Evolutionary conservation across 1,139 yeast species (phyloP).

Genomic region (Geotrichum cucujoidarum): DNA sequence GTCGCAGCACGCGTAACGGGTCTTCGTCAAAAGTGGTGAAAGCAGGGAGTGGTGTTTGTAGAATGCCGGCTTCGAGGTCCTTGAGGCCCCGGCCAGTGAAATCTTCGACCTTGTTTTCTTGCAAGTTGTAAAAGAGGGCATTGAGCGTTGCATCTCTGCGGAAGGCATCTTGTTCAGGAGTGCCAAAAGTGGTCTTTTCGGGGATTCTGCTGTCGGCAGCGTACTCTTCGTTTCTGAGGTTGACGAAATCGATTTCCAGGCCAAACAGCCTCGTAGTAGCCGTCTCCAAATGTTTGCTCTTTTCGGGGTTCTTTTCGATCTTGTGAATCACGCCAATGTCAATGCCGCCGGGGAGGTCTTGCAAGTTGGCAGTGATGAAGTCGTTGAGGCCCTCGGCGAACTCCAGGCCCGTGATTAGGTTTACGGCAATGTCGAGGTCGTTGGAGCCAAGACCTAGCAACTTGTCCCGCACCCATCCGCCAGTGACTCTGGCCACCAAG

Average conservation of each 20-base stretch:
- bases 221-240: constrained; percentile 80
- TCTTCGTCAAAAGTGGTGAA: constrained; percentile 83
- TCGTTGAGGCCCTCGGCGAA: constrained; percentile 66
- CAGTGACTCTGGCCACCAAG: constrained; percentile 74
- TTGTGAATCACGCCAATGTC: constrained; percentile 60
- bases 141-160: constrained; percentile 91
- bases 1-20: constrained; percentile 80
- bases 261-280: constrained; percentile 85
- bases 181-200: constrained; percentile 53
- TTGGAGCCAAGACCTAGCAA: constrained; percentile 71
- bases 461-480: constrained; percentile 99
- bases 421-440: constrained; percentile 89
- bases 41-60: constrained; percentile 86
- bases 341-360: constrained; percentile 43
- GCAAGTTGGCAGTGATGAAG: constrained; percentile 41
- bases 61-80: constrained; percentile 64
- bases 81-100: constrained; percentile 68
- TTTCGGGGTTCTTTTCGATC: constrained; percentile 88
- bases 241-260: constrained; percentile 85
- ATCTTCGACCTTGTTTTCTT: constrained; percentile 68
- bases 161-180: constrained; percentile 85
- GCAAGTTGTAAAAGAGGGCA: constrained; percentile 82
- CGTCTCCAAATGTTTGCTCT: constrained; percentile 92
- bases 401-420: constrained; percentile 74
- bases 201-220: constrained; percentile 82